Base-by-base conservation (phyloP, 768 basidiomycete genomes). In the Mycena metata region DNA sequence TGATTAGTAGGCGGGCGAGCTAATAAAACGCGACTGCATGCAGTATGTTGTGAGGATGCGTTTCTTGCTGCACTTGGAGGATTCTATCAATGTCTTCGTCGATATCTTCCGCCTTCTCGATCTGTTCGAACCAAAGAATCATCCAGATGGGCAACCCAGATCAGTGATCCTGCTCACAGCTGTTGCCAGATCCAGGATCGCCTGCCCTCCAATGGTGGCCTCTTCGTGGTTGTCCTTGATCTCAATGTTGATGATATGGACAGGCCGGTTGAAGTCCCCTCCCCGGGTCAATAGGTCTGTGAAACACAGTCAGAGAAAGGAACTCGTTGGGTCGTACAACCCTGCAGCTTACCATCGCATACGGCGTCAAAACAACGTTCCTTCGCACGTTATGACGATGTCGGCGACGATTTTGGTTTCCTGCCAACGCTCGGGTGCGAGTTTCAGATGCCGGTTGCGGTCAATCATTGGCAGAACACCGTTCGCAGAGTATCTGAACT, bases 201-300 rank as follows among this genome's bases (percentile, higher is more conserved):
- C 96, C 78, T 91, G 94, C 19, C 98, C 97, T 26, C 98, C 98
- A 71, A 98, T 95, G 52, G 93, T 84, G 0, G 98, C 98, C 80
- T 99, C 98, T 84, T 99, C 98, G 74, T 98, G 96, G 76, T 98
- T 99, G 80, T 99, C 98, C 83, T 94, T 98, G 80, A 99, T 99
- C 77, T 99, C 98, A 68, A 99, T 89, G 79, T 99, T 99, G 75
- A 99, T 94, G 47, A 99, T 79, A 79, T 99, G 98, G 19, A 99
- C 96, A 2, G 96, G 93, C 67, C 91, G 91, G 82, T 96, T 98
- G 76, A 90, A 91, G 64, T 99, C 96, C 5, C 98, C 95, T 33
- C 96, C 96, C 72, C 95, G 88, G 36, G 85, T 81, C 65, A 99
- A 83, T 16, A 99, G 82, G 81, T 99, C 98, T 96, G 69, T 4